These are phyloP conservation scores for Paraphaeosphaeria sporulosa DNA, from an alignment of 2,329 filamentous ascomycete species.

Conservation along the genomic window DNA sequence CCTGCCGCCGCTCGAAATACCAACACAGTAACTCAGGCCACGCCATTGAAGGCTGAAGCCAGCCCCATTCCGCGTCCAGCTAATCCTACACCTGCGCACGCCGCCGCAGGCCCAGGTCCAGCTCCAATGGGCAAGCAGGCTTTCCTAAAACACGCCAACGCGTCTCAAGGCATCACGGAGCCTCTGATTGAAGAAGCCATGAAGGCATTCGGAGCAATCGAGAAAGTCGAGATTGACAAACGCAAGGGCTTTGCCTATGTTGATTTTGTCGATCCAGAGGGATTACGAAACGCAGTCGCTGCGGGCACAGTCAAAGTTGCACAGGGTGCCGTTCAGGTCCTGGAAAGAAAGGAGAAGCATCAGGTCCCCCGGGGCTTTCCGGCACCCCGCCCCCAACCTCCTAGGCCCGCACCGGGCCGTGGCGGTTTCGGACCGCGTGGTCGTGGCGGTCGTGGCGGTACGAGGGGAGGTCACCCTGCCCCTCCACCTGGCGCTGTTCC, in stretches of 20 bases:
- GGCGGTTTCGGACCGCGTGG: slow-evolving; percentile 45
- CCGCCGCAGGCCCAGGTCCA: slow-evolving; percentile 29
- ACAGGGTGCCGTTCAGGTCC: slow-evolving; percentile 84
- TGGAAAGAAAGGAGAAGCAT: slow-evolving; percentile 74
- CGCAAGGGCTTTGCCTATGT: slow-evolving; percentile 95
- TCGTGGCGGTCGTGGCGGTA: slow-evolving; percentile 43
- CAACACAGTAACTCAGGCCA: slow-evolving; percentile 25
- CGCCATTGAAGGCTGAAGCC: slow-evolving; percentile 24
- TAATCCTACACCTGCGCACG: slow-evolving; percentile 24
- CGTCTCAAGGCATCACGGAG: slow-evolving; percentile 91
- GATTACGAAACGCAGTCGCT: slow-evolving; percentile 78
- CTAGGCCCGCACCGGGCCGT: slow-evolving; percentile 28
- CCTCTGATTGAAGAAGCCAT: slow-evolving; percentile 77
- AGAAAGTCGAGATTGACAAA: slow-evolving; percentile 89
- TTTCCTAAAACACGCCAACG: slow-evolving; percentile 68
- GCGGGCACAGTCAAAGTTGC: slow-evolving; percentile 84
- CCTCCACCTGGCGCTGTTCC: slow-evolving; percentile 12
- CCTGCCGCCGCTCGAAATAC: slow-evolving; percentile 35
- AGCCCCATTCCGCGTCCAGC: slow-evolving; percentile 17
- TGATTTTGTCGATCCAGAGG: slow-evolving; percentile 78
- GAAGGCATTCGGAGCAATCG: slow-evolving; percentile 74
- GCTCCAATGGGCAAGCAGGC: slow-evolving; percentile 59
- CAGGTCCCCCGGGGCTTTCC: slow-evolving; percentile 34
- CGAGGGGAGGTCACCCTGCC: slow-evolving; percentile 36
- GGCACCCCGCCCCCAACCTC: slow-evolving; percentile 34